A percentile compares a stretch with the other conserved stretches of the same genome.
Conservation (phyloP, 495 filamentous ascomycete genomes). For the Tuber aestivum region DNA sequence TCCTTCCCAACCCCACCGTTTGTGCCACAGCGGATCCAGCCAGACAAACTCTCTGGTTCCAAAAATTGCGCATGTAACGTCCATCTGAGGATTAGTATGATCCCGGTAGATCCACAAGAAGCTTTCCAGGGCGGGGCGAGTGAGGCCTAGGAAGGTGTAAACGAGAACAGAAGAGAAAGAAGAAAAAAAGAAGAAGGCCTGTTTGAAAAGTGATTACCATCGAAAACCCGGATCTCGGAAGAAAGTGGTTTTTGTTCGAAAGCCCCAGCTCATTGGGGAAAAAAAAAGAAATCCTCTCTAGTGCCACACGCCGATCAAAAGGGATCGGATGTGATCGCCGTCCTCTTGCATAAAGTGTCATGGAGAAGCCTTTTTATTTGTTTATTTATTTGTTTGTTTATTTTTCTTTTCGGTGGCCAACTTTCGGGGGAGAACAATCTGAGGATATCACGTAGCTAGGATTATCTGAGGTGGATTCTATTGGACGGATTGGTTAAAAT, state of each 20-base stretch:
- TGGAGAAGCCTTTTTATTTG: background rate
- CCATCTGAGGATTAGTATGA: background rate
- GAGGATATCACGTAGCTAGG: background rate
- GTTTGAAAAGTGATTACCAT: slow-evolving; percentile 8
- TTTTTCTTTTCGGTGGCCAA: background rate
- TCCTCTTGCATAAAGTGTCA: background rate
- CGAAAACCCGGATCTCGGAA: slow-evolving; percentile 13
- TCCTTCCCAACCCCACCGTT: background rate
- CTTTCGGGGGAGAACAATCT: too few species aligned
- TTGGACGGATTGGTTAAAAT: background rate
- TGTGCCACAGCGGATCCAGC: background rate
- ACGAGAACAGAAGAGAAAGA: background rate
- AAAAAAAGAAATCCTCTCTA: background rate
- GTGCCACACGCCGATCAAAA: background rate
- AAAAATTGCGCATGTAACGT: background rate
- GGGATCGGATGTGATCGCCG: background rate
- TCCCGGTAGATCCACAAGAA: background rate
- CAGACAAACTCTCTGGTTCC: background rate
- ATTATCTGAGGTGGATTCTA: background rate
- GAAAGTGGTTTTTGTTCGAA: slow-evolving; percentile 12
- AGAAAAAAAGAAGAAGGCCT: background rate
- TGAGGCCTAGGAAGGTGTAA: background rate
- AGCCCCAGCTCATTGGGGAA: background rate
- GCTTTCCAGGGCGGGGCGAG: background rate
- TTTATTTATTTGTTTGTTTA: background rate